A percentile compares a stretch with the other conserved stretches of the same genome.
Evolutionary conservation across 2,329 filamentous ascomycete species (phyloP).

Genomic region (Colletotrichum lentis): DNA sequence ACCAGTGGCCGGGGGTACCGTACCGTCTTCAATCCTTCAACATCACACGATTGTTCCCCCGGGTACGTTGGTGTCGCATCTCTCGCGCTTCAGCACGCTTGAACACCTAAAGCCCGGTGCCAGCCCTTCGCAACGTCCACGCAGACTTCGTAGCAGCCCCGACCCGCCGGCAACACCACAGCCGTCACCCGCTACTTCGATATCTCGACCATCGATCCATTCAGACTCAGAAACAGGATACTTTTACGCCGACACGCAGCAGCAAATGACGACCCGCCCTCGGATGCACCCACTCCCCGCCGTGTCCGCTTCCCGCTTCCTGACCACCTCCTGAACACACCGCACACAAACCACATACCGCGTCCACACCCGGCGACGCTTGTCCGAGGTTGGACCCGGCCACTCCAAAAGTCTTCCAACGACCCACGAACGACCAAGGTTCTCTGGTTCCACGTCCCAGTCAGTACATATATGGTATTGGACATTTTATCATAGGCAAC

Average conservation of each 20-base stretch:
- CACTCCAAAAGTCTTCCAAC: slow-evolving; percentile 37
- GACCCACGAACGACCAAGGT: slow-evolving; percentile 36
- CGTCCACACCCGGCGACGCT: slow-evolving; percentile 21
- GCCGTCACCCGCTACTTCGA: not conserved
- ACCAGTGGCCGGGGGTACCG: slow-evolving; percentile 17
- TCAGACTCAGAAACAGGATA: slow-evolving; percentile 8
- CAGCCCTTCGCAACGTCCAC: not conserved
- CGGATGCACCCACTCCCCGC: slow-evolving; percentile 38
- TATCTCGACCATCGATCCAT: slow-evolving; percentile 17
- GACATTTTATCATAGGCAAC: slow-evolving; percentile 32
- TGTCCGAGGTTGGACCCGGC: slow-evolving; percentile 37
- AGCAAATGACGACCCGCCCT: slow-evolving; percentile 31
- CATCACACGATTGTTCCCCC: slow-evolving; percentile 36
- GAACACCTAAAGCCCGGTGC: not conserved
- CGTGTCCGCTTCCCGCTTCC: slow-evolving; percentile 33
- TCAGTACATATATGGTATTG: slow-evolving; percentile 38
- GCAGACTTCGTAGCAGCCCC: not conserved
- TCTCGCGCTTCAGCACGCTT: slow-evolving; percentile 20
- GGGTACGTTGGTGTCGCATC: slow-evolving; percentile 28
- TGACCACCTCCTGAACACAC: slow-evolving; percentile 30
- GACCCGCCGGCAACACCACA: not conserved
- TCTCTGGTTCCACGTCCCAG: slow-evolving; percentile 37
- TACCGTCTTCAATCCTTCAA: slow-evolving; percentile 40
- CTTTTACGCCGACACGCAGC: slow-evolving; percentile 8
- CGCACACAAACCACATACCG: too few species aligned